A percentile compares a stretch with the other conserved stretches of the same genome.
These are phyloP conservation scores for Rhododendron simsii DNA, from an alignment of 148 eudicot species.

Conservation along the genomic window DNA sequence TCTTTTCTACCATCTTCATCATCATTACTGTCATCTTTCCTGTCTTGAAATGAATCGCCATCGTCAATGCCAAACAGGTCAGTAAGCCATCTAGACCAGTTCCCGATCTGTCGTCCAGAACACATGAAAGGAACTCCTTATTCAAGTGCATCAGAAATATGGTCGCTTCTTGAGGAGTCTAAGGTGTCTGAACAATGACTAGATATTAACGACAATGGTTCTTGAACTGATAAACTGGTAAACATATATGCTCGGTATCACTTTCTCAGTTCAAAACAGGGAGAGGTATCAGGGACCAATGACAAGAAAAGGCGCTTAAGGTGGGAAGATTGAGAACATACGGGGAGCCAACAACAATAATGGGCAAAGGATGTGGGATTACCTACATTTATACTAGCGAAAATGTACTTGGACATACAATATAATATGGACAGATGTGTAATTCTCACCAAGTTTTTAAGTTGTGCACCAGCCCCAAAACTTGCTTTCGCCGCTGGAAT, in stretches of 20 bases:
- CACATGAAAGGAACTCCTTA: not conserved
- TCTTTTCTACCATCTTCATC: slow-evolving; percentile 14
- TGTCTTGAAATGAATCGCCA: slow-evolving; percentile 42
- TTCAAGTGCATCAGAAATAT: not conserved
- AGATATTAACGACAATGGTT: not conserved
- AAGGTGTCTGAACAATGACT: not conserved
- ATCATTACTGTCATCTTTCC: slow-evolving; percentile 4
- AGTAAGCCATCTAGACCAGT: slow-evolving; percentile 89
- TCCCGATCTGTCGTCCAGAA: slow-evolving; percentile 66
- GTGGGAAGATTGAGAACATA: not conserved
- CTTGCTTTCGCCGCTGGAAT: slow-evolving; percentile 83
- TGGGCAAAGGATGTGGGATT: not conserved
- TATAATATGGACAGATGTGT: not conserved
- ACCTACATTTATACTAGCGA: not conserved
- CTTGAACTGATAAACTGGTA: not conserved
- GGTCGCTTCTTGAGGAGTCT: not conserved
- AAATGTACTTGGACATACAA: not conserved
- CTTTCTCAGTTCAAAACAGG: not conserved
- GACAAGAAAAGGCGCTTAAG: not conserved
- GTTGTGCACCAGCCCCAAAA: slow-evolving; percentile 94
- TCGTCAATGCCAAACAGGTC: slow-evolving; percentile 79
- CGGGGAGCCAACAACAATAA: not conserved
- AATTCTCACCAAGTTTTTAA: slow-evolving; percentile 72
- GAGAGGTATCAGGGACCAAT: not conserved
- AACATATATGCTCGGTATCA: not conserved